phyloP scores from a whole-genome alignment of 495 filamentous ascomycete genomes.

The Xylaria sp. region DNA sequence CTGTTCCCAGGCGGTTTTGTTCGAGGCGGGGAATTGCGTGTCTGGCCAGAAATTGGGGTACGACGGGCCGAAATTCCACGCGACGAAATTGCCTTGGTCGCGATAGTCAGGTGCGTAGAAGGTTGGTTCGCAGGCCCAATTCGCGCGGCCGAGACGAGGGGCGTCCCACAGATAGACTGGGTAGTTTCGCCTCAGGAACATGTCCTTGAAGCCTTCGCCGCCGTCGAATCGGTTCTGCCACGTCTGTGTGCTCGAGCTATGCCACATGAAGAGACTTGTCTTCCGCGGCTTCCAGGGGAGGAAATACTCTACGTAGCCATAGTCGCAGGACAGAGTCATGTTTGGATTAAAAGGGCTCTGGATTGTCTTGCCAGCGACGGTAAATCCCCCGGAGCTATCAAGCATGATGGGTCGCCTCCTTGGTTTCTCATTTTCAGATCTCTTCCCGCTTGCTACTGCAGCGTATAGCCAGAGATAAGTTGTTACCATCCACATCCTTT shows the following conservation, averaged over 20 bases:
- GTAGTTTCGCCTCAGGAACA: conserved; percentile 55
- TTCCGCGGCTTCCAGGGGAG: conserved; percentile 52
- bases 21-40: conserved; percentile 50
- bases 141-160: conserved; percentile 53
- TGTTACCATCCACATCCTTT: background rate
- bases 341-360: conserved; percentile 38
- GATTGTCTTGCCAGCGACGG: conserved; percentile 46
- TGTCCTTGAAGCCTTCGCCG: conserved; percentile 58
- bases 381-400: conserved; percentile 50
- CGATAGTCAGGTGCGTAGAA: conserved; percentile 46
- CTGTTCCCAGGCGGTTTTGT: conserved; percentile 49
- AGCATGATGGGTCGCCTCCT: conserved; percentile 44
- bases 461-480: background rate
- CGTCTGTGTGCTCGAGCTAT: conserved; percentile 54
- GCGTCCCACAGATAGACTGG: conserved; percentile 59
- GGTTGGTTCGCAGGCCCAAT: conserved; percentile 51
- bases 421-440: background rate
- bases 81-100: conserved; percentile 52
- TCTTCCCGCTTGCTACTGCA: background rate
- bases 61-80: conserved; percentile 54
- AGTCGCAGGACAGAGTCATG: conserved; percentile 53
- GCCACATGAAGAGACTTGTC: conserved; percentile 57
- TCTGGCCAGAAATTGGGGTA: conserved; percentile 51
- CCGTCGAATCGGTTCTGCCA: conserved; percentile 59
- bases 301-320: conserved; percentile 61